phyloP scores from a whole-genome alignment of 495 filamentous ascomycete genomes.

The Usnea hakonensis region DNA sequence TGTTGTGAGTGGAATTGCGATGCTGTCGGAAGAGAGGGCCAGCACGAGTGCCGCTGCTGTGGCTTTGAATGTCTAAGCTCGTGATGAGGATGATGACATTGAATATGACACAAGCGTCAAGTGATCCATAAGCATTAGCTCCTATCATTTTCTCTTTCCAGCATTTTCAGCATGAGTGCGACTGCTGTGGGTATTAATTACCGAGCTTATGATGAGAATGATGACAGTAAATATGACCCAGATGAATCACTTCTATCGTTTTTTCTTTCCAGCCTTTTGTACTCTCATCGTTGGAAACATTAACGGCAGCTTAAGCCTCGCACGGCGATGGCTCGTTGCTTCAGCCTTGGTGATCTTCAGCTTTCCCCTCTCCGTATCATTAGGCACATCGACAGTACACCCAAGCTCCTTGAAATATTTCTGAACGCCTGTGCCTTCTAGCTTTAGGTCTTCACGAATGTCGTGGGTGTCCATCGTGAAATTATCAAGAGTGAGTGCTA shows the following conservation, averaged over 20 bases:
- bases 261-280: constrained; percentile 3
- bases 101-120: no score
- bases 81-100: no score
- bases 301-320: constrained; percentile 67
- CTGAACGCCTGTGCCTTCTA: constrained; percentile 54
- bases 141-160: no score
- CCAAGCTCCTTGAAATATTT: constrained; percentile 65
- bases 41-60: neutral
- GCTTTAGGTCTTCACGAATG: constrained; percentile 66
- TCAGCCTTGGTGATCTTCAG: constrained; percentile 50
- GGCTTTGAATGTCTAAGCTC: neutral
- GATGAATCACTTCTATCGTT: neutral
- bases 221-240: neutral
- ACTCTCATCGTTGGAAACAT: constrained; percentile 63
- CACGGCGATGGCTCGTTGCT: constrained; percentile 52
- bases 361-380: constrained; percentile 37
- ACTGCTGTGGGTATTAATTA: no score
- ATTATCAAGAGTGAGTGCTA: constrained; percentile 64
- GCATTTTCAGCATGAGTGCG: no score
- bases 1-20: neutral
- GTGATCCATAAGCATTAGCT: no score
- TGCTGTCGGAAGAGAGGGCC: neutral
- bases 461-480: constrained; percentile 69
- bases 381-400: constrained; percentile 43
- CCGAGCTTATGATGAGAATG: no score